phyloP scores from a whole-genome alignment of 2,329 filamentous ascomycete species.

The Alternaria conjuncta region DNA sequence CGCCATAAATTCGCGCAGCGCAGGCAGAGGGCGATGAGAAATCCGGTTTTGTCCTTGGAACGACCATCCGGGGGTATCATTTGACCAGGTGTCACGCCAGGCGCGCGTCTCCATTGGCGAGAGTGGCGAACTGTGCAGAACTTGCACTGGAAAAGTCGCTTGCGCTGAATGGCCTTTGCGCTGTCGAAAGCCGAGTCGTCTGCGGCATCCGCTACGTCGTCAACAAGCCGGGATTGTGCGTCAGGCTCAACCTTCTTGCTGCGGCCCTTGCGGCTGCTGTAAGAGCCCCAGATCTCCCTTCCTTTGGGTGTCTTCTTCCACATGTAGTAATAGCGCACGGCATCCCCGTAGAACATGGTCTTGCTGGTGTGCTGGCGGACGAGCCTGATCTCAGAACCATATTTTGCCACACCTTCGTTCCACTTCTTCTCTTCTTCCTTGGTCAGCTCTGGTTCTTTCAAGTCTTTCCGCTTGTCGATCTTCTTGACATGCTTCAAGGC shows the following conservation, averaged over 20 bases:
- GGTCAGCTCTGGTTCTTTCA: slow-evolving; percentile 84
- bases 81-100: slow-evolving; percentile 74
- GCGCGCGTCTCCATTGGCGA: slow-evolving; percentile 90
- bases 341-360: slow-evolving; percentile 76
- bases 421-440: slow-evolving; percentile 85
- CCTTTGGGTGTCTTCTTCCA: slow-evolving; percentile 96
- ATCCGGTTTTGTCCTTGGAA: slow-evolving; percentile 77
- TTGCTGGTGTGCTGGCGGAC: slow-evolving; percentile 83
- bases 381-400: slow-evolving; percentile 84
- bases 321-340: slow-evolving; percentile 93
- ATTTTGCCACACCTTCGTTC: slow-evolving; percentile 88
- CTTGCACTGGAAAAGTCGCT: slow-evolving; percentile 89
- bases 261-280: slow-evolving; percentile 84
- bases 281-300: slow-evolving; percentile 87
- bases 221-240: slow-evolving; percentile 75
- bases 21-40: slow-evolving; percentile 83
- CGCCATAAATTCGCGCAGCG: slow-evolving; percentile 94
- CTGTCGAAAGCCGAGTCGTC: slow-evolving; percentile 97
- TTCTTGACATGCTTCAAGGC: slow-evolving; percentile 74
- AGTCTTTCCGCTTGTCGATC: slow-evolving; percentile 69
- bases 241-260: slow-evolving; percentile 71
- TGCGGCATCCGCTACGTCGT: slow-evolving; percentile 88
- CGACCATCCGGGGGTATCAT: slow-evolving; percentile 72
- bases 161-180: slow-evolving; percentile 79
- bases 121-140: slow-evolving; percentile 84